Evolutionary conservation across 2,329 filamentous ascomycete genomes (phyloP).

Genomic region (Ambrosiella beaveri): DNA sequence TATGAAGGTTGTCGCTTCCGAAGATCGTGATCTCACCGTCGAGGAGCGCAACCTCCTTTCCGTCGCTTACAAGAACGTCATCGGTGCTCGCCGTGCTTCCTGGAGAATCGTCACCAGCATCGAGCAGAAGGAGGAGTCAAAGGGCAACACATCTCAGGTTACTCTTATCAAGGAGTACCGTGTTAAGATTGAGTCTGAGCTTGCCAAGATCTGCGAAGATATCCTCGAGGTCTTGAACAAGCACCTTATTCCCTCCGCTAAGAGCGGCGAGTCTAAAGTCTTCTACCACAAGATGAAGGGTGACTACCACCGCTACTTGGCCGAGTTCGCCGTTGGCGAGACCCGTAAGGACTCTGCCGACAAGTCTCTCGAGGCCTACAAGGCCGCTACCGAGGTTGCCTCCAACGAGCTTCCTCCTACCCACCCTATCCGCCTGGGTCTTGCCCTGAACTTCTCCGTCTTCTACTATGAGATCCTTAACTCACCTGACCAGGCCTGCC

Average conservation of each 20-base stretch:
- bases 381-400: conserved; percentile 89
- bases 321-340: conserved; percentile 87
- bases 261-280: conserved; percentile 95
- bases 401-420: conserved; percentile 95
- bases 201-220: conserved; percentile 94
- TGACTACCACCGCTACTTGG: conserved; percentile 97
- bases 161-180: conserved; percentile 93
- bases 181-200: conserved; percentile 92
- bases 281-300: conserved; percentile 99
- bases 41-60: conserved; percentile 96
- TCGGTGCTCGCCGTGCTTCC: conserved; percentile 87
- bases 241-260: conserved; percentile 83
- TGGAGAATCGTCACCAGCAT: conserved; percentile 98
- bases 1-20: conserved; percentile 96
- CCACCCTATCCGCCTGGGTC: conserved; percentile 92
- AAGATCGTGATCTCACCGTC: conserved; percentile 66
- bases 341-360: conserved; percentile 90
- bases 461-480: conserved; percentile 99
- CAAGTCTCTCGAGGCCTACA: conserved; percentile 93
- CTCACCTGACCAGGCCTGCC: conserved; percentile 93
- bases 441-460: conserved; percentile 97
- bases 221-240: conserved; percentile 88
- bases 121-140: conserved; percentile 98
- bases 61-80: conserved; percentile 98
- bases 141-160: conserved; percentile 88